Conservation (phyloP, 176 grass and related monocot genomes). For the Rhynchospora breviuscula region DNA sequence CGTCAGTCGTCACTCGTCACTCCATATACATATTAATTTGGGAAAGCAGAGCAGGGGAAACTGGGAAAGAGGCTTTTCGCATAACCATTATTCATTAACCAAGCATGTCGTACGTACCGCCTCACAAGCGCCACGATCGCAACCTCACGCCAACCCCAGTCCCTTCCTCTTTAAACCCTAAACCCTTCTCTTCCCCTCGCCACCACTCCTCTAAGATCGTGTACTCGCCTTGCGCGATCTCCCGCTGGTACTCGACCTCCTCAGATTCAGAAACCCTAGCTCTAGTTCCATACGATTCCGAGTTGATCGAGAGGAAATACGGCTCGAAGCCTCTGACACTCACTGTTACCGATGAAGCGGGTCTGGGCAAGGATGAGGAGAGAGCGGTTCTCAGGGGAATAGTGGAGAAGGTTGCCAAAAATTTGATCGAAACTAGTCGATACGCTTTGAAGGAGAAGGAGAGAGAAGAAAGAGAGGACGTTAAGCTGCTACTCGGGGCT, state of each 20-base stretch:
- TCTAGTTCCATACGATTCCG: slow-evolving; percentile 17
- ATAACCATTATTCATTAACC: too few species aligned
- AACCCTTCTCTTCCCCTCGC: neutral
- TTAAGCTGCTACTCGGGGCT: slow-evolving; percentile 16
- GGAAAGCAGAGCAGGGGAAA: neutral
- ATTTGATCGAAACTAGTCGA: neutral
- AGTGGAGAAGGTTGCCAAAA: slow-evolving; percentile 11
- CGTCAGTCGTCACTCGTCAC: neutral
- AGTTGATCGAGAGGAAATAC: slow-evolving; percentile 6
- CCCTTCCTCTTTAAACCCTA: slow-evolving; percentile 15
- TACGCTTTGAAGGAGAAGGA: slow-evolving; percentile 13
- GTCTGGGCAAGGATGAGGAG: neutral
- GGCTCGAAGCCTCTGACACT: slow-evolving; percentile 26
- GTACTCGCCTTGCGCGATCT: slow-evolving; percentile 11
- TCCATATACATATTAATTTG: neutral
- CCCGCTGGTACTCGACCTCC: slow-evolving; percentile 24
- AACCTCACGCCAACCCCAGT: slow-evolving; percentile 8
- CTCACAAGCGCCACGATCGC: slow-evolving; percentile 35
- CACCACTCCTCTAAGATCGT: slow-evolving; percentile 4
- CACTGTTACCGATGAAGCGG: neutral
- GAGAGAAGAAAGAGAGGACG: neutral
- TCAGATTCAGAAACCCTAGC: neutral
- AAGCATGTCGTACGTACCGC: slow-evolving; percentile 38
- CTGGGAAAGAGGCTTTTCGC: neutral
- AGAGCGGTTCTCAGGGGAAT: slow-evolving; percentile 17